These are phyloP conservation scores for Calonectria pteridis DNA, from an alignment of 2,329 filamentous ascomycete species.

Conservation along the genomic window DNA sequence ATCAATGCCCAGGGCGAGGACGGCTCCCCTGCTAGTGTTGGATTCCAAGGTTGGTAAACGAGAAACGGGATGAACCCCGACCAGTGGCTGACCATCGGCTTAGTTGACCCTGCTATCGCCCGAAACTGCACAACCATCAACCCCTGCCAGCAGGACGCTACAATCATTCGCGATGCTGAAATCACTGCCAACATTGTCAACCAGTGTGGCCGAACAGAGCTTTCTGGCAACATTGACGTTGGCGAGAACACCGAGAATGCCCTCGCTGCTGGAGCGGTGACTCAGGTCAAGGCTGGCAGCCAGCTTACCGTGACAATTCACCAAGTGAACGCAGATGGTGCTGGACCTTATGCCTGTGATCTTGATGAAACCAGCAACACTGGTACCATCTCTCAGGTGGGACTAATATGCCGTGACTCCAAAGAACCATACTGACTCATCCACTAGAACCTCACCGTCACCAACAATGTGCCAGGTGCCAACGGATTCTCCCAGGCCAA, in stretches of 20 bases:
- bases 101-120: constrained; percentile 66
- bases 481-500: constrained; percentile 71
- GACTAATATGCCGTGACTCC: neutral
- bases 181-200: constrained; percentile 66
- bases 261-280: constrained; percentile 58
- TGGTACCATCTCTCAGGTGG: constrained; percentile 36
- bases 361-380: constrained; percentile 62
- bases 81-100: neutral
- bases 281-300: constrained; percentile 61
- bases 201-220: constrained; percentile 72
- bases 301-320: constrained; percentile 70
- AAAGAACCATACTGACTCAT: neutral
- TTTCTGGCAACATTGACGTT: constrained; percentile 72
- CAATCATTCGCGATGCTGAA: constrained; percentile 71
- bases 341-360: constrained; percentile 69
- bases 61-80: fast-evolving
- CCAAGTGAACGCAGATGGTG: constrained; percentile 76
- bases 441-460: constrained; percentile 58
- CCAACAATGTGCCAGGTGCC: constrained; percentile 69
- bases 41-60: constrained; percentile 59
- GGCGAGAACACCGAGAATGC: constrained; percentile 67
- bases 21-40: constrained; percentile 61
- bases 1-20: constrained; percentile 59
- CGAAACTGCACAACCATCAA: constrained; percentile 74
- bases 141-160: constrained; percentile 75